Percentiles rank a stretch among this genome's conserved stretches.
Conservation (phyloP, 345 rosid species). For the Sapria himalayana region DNA sequence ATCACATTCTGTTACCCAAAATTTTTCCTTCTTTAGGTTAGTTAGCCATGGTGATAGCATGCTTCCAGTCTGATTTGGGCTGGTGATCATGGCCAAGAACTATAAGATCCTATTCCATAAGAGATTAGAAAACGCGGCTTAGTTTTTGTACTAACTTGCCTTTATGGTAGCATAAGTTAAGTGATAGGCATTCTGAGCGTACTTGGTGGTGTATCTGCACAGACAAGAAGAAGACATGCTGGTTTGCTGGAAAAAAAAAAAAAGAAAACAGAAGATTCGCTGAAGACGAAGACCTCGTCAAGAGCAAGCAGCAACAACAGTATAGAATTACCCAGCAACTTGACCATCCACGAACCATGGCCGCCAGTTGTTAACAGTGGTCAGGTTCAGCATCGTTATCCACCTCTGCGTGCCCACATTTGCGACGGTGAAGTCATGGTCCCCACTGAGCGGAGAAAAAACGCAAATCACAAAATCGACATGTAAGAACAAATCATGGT, state of each 20-base stretch:
- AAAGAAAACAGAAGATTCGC: too few species aligned
- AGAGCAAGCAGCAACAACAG: neutral
- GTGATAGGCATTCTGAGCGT: slow-evolving; percentile 11
- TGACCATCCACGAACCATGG: slow-evolving; percentile 28
- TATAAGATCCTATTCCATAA: neutral
- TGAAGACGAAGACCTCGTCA: too few species aligned
- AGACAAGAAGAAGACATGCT: neutral
- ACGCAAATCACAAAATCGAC: too few species aligned
- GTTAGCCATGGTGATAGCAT: too few species aligned
- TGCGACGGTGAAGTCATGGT: slow-evolving; percentile 20
- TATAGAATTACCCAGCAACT: slow-evolving; percentile 18
- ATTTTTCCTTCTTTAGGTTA: neutral
- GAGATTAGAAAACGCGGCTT: neutral
- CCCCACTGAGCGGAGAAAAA: slow-evolving; percentile 12
- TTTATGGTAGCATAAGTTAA: slow-evolving; percentile 22
- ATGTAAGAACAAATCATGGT: neutral
- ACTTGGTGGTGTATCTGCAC: slow-evolving; percentile 16
- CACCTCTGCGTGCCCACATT: slow-evolving; percentile 12
- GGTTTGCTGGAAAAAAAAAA: too few species aligned
- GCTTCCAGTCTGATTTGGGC: too few species aligned
- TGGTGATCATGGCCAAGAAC: too few species aligned
- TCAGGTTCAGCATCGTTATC: slow-evolving; percentile 15
- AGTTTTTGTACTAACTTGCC: slow-evolving; percentile 5
- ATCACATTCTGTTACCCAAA: too few species aligned
- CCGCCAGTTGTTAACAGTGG: slow-evolving; percentile 13